Evolutionary conservation across 306 rosid genomes (phyloP).

Genomic region (Urtica urens): DNA sequence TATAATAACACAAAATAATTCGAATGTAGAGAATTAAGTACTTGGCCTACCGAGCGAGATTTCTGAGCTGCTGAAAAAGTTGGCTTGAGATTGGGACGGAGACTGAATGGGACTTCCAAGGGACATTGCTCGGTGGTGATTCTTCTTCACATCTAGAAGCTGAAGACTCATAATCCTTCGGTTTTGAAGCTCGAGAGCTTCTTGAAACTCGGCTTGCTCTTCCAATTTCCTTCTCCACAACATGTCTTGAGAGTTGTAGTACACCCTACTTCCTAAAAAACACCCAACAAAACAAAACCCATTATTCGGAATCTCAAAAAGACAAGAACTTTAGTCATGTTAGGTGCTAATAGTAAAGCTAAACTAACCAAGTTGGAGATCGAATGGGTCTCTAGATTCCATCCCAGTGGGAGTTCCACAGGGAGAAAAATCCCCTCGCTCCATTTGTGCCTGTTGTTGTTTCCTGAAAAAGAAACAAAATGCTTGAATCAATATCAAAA

Average conservation of each 20-base stretch:
- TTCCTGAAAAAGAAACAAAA: conserved; percentile 44
- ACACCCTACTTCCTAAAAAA: conserved; percentile 57
- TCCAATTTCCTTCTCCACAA: conserved; percentile 87
- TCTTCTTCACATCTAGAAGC: conserved; percentile 85
- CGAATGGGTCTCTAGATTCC: conserved; percentile 67
- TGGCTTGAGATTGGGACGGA: conserved; percentile 61
- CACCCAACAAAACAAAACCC: too few species aligned
- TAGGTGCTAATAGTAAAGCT: too few species aligned
- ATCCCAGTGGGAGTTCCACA: conserved; percentile 89
- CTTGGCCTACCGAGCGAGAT: conserved; percentile 32
- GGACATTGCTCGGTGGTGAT: conserved; percentile 60
- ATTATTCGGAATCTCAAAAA: too few species aligned
- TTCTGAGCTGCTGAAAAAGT: conserved; percentile 39
- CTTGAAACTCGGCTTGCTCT: conserved; percentile 87
- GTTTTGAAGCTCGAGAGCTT: conserved; percentile 79
- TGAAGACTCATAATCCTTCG: conserved; percentile 76
- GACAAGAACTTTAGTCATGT: background rate
- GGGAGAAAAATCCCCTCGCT: conserved; percentile 81
- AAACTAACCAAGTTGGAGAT: conserved; percentile 70
- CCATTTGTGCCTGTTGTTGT: conserved; percentile 51
- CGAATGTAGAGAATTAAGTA: background rate
- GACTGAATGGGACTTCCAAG: conserved; percentile 65
- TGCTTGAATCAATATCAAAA: conserved; percentile 1
- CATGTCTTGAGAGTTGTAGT: conserved; percentile 68
- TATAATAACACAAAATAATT: background rate